Evolutionary conservation across 2,329 filamentous ascomycete species (phyloP).

Genomic region (Aplosporella prunicola): DNA sequence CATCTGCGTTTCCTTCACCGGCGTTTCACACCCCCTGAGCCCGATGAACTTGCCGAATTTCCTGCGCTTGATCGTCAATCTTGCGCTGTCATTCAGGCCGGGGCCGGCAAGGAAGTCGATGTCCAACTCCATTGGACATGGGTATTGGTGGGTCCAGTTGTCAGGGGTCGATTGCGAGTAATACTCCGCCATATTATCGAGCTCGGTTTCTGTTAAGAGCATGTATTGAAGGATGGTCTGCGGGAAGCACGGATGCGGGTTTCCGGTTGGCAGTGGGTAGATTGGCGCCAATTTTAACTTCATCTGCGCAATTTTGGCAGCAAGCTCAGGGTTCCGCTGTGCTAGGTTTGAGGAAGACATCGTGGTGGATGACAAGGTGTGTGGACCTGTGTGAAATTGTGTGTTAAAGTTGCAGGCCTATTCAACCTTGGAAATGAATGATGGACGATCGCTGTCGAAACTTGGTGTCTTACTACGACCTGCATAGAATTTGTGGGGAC

Average conservation of each 20-base stretch:
- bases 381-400: background rate
- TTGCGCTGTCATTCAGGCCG: constrained; percentile 27
- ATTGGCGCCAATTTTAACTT: constrained; percentile 57
- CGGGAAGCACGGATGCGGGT: constrained; percentile 57
- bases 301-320: constrained; percentile 56
- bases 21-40: constrained; percentile 52
- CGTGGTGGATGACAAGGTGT: background rate
- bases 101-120: constrained; percentile 28
- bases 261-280: constrained; percentile 45
- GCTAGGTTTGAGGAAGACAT: background rate
- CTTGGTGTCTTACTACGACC: constrained; percentile 2
- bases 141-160: constrained; percentile 51
- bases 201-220: constrained; percentile 61
- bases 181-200: constrained; percentile 60
- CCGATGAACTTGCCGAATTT: constrained; percentile 68
- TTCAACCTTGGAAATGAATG: too few relatives aligned
- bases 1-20: constrained; percentile 35
- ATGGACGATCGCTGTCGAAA: too few relatives aligned
- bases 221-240: constrained; percentile 60
- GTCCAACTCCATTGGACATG: constrained; percentile 57
- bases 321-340: constrained; percentile 35
- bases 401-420: background rate
- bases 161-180: constrained; percentile 60
- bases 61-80: constrained; percentile 50
- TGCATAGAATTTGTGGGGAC: constrained; percentile 2